Percentiles rank a stretch among this genome's conserved stretches.
Evolutionary conservation across 495 filamentous ascomycete genomes (phyloP).

Genomic region (Hyphodiscus hymeniophilus): DNA sequence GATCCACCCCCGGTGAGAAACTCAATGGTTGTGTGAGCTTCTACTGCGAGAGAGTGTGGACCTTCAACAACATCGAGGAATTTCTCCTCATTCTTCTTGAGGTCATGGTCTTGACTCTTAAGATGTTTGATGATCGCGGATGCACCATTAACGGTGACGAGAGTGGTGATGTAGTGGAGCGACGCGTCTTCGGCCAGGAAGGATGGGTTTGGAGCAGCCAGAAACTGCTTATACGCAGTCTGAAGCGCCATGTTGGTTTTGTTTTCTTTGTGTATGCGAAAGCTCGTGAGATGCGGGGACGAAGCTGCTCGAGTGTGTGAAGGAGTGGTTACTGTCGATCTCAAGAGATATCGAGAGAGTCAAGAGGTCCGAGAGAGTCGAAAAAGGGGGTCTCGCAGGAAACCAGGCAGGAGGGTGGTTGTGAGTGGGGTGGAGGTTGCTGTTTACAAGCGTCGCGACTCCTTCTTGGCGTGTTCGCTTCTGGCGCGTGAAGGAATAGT

Average conservation of each 20-base stretch:
- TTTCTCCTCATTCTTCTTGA: slow-evolving; percentile 74
- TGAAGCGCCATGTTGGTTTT: slow-evolving; percentile 65
- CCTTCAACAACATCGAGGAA: slow-evolving; percentile 65
- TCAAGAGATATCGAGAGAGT: background rate
- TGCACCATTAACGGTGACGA: slow-evolving; percentile 59
- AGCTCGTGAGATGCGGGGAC: too few relatives aligned
- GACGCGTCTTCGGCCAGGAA: slow-evolving; percentile 63
- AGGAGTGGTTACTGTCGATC: background rate
- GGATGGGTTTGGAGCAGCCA: slow-evolving; percentile 57
- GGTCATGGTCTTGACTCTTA: slow-evolving; percentile 48
- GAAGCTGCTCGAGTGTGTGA: too few relatives aligned
- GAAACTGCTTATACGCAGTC: slow-evolving; percentile 68
- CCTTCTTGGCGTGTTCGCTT: slow-evolving; percentile 5
- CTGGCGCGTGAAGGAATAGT: too few relatives aligned
- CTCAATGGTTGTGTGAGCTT: slow-evolving; percentile 76
- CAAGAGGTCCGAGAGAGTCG: background rate
- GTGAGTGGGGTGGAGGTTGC: background rate
- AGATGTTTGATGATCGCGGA: slow-evolving; percentile 75
- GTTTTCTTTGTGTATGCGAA: background rate
- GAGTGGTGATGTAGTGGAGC: slow-evolving; percentile 88
- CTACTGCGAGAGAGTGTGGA: slow-evolving; percentile 57
- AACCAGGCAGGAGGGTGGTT: background rate
- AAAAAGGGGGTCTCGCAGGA: too few relatives aligned
- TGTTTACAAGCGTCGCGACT: slow-evolving; percentile 2
- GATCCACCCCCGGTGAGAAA: slow-evolving; percentile 74